Evolutionary conservation across 345 rosid species (phyloP).

Genomic region (Aquilaria malaccensis): DNA sequence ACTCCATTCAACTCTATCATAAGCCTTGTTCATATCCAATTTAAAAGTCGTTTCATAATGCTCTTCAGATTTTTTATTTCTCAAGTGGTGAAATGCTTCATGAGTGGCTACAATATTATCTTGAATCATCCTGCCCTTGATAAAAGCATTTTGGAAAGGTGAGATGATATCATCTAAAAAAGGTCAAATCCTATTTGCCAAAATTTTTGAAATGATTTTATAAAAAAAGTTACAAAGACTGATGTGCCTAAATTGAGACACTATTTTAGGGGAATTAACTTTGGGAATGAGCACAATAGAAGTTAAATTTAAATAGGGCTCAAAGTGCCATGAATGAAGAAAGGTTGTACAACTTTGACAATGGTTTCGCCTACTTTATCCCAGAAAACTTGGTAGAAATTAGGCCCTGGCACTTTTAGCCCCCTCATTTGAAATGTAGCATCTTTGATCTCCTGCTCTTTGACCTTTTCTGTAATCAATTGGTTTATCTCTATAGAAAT

Average conservation of each 20-base stretch:
- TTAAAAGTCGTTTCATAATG: not conserved
- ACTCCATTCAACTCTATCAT: not conserved
- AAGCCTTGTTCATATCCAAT: not conserved
- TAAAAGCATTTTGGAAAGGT: too few species aligned
- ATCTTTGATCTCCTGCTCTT: not conserved
- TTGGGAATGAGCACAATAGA: not conserved
- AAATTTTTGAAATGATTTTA: not conserved
- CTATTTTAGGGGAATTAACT: not conserved
- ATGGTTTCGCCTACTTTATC: not conserved
- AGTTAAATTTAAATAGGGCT: not conserved
- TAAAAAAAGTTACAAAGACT: not conserved
- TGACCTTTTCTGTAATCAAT: not conserved
- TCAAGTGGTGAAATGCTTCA: not conserved
- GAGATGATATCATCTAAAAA: not conserved
- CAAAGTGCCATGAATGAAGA: not conserved
- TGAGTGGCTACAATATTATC: not conserved
- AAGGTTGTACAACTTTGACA: not conserved
- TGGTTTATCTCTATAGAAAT: too few species aligned
- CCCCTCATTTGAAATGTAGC: not conserved
- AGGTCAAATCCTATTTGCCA: not conserved
- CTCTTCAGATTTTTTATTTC: not conserved
- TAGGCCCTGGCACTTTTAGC: not conserved
- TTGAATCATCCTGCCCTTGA: not conserved
- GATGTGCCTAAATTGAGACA: not conserved
- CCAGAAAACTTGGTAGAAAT: not conserved